These are phyloP conservation scores for Cladosporium sp. DNA, from an alignment of 2,329 filamentous ascomycete genomes.

Conservation along the genomic window DNA sequence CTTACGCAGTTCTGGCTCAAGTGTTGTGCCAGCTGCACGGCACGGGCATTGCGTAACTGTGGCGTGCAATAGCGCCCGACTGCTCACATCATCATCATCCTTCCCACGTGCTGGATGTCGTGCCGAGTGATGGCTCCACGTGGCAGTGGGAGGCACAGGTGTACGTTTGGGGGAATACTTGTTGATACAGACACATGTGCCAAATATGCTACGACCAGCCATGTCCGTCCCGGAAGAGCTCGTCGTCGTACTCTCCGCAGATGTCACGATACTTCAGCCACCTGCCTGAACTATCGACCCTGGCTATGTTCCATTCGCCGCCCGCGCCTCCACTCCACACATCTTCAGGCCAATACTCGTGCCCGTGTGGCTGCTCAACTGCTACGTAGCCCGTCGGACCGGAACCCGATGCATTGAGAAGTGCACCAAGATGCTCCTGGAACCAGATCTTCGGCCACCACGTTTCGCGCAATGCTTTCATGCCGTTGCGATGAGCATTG, in stretches of 20 bases:
- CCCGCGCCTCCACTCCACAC: not conserved
- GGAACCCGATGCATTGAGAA: slow-evolving; percentile 20
- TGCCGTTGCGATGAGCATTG: slow-evolving; percentile 20
- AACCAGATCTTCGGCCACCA: slow-evolving; percentile 26
- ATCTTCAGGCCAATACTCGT: not conserved
- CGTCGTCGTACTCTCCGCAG: slow-evolving; percentile 40
- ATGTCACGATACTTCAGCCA: slow-evolving; percentile 44
- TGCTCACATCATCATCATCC: not conserved
- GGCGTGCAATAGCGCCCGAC: not conserved
- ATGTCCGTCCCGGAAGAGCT: slow-evolving; percentile 43
- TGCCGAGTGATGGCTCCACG: not conserved
- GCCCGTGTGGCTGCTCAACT: slow-evolving; percentile 25
- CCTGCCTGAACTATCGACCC: slow-evolving; percentile 30
- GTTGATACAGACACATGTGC: not conserved
- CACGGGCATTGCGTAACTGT: not conserved
- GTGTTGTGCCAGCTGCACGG: not conserved
- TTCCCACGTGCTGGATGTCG: not conserved
- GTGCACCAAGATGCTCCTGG: slow-evolving; percentile 13
- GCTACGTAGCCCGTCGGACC: slow-evolving; percentile 12
- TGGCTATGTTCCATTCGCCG: slow-evolving; percentile 10
- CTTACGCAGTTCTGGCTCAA: not conserved
- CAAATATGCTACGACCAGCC: not conserved
- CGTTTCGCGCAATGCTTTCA: slow-evolving; percentile 17
- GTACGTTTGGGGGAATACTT: not conserved
- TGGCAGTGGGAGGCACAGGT: not conserved